phyloP scores from a whole-genome alignment of 1,139 yeast species.

The Saccharomycopsis hybrid region DNA sequence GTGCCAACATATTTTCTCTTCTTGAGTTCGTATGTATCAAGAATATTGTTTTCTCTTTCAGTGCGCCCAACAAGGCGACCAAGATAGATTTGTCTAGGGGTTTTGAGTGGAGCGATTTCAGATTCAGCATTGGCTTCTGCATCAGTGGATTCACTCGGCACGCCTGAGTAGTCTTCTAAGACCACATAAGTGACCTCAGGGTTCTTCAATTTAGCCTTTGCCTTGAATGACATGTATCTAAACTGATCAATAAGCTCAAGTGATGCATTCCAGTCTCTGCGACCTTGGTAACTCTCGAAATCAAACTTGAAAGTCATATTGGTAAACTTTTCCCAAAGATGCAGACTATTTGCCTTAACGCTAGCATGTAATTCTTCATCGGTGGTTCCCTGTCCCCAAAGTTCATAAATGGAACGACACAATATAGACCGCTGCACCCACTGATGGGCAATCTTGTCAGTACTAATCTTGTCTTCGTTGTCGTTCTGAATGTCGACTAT shows the following conservation, averaged over 20 bases:
- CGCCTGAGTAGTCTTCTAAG: slow-evolving; percentile 57
- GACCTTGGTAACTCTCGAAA: slow-evolving; percentile 68
- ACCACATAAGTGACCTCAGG: slow-evolving; percentile 72
- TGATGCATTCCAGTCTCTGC: slow-evolving; percentile 48
- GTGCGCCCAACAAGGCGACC: slow-evolving; percentile 67
- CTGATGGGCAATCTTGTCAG: slow-evolving; percentile 59
- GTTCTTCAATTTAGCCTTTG: slow-evolving; percentile 69
- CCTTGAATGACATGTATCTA: slow-evolving; percentile 62
- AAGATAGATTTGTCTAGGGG: slow-evolving; percentile 54
- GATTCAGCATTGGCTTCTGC: slow-evolving; percentile 29
- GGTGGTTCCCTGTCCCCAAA: slow-evolving; percentile 68
- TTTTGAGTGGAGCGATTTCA: slow-evolving; percentile 23
- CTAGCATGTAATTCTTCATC: slow-evolving; percentile 52
- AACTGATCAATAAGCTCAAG: slow-evolving; percentile 66
- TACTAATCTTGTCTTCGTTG: slow-evolving; percentile 5
- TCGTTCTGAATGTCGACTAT: slow-evolving; percentile 49
- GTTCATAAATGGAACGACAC: slow-evolving; percentile 71
- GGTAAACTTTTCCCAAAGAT: slow-evolving; percentile 30
- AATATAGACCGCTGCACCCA: slow-evolving; percentile 65
- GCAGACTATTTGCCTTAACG: slow-evolving; percentile 32
- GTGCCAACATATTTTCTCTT: slow-evolving; percentile 89
- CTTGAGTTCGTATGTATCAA: slow-evolving; percentile 76
- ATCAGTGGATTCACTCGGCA: not conserved
- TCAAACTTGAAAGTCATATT: slow-evolving; percentile 71
- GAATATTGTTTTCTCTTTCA: slow-evolving; percentile 51